Conservation (phyloP, 2,329 filamentous ascomycete species). For the Alternaria sp. region DNA sequence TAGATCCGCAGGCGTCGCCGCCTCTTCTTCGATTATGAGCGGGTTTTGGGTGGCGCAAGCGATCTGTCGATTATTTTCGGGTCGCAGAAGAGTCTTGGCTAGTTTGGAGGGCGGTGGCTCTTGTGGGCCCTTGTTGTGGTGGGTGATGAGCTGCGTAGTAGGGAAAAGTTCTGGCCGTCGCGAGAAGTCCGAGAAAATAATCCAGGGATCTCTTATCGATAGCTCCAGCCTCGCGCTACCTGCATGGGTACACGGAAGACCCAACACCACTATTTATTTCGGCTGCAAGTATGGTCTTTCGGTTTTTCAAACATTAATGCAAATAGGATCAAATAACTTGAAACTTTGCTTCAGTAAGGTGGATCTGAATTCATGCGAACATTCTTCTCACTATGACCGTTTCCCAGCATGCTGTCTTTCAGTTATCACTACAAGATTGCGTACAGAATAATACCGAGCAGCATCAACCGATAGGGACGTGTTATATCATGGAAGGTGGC, state of each 20-base stretch:
- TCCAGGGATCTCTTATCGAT: slow-evolving; percentile 21
- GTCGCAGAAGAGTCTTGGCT: slow-evolving; percentile 12
- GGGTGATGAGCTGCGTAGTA: slow-evolving; percentile 10
- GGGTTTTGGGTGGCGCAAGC: slow-evolving; percentile 12
- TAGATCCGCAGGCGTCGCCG: slow-evolving; percentile 45
- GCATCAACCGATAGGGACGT: neutral
- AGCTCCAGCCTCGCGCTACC: slow-evolving; percentile 9
- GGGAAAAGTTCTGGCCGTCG: slow-evolving; percentile 18
- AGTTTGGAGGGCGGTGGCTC: neutral
- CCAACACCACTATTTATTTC: neutral
- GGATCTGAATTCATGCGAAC: neutral
- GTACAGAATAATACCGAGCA: neutral
- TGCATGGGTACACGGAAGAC: neutral
- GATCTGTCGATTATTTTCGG: neutral
- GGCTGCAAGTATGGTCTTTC: neutral
- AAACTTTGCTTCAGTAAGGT: too few relatives aligned
- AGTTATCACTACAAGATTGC: neutral
- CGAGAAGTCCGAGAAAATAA: slow-evolving; percentile 20
- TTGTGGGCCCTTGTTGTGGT: slow-evolving; percentile 10
- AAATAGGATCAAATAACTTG: too few relatives aligned
- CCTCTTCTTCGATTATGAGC: slow-evolving; percentile 29
- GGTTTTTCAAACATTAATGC: too few relatives aligned
- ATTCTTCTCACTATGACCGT: neutral
- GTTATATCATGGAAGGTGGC: neutral
- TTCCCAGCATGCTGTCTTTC: too few relatives aligned